Base-by-base conservation (phyloP, 495 filamentous ascomycete species). In the Hypoxylon rickii region DNA sequence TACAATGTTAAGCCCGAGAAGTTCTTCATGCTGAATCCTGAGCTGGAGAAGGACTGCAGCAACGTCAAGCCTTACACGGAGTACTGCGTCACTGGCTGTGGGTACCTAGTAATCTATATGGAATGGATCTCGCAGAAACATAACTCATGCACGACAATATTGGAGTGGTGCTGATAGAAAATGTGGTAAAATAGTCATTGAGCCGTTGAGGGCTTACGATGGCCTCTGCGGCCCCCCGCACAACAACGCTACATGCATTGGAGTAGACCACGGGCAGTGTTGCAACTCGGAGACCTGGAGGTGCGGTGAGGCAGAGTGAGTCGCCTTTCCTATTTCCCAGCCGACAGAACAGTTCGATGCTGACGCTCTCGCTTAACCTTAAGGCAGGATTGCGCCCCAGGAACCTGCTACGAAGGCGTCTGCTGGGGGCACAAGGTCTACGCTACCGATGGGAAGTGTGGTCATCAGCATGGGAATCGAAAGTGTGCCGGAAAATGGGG, bases 171-270 rank as follows among this genome's bases (percentile, higher is more conserved):
- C n/a, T n/a, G n/a, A n/a, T n/a, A n/a, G n/a, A 62, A 61, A 53
- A n/a, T 21, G n/a, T 20, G 1, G n/a, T 6, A 0, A 12, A 18
- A 22, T 31, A 69, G 64, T 60, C 24, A 38, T 65, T 46, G 64
- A 69, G 32, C 68, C 66, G 0, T 2, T 67, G 2, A 45, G 52
- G 40, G 58, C 64, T 33, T 43, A 12, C 6, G 61, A 67, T 48
- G 64, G 64, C 1, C 49, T 51, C 15, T 71, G 61, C 47, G 68
- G 66, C 31, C 66, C 61, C 4, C 44, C 17, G 7, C 42, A 71
- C 58, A 64, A 67, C n/a, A 64, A 68, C 46, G 69, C 66, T 11
- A 68, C 66, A 16, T 71, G 66, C 36, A 7, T 62, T 11, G 69
- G 69, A 32, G 66, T 32, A 7, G 22, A 24, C 2, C 12, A 43